Percentiles rank a stretch among this genome's conserved stretches.
Evolutionary conservation across 805 yeast genomes (phyloP).

Genomic region (Naumovozyma dairenensis): DNA sequence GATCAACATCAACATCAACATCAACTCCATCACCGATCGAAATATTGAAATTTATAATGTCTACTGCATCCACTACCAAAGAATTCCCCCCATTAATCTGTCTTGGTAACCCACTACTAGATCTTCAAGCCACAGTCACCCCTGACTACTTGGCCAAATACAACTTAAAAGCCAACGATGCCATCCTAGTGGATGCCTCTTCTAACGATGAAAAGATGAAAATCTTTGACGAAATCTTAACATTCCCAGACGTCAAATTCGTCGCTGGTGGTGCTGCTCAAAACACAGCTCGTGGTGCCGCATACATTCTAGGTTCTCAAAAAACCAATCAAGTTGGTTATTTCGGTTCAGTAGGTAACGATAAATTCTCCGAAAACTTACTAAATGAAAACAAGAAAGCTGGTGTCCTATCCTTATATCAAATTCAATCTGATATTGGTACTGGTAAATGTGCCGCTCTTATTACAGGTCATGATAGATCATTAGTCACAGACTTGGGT

Average conservation of each 20-base stretch:
- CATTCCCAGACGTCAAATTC: conserved; percentile 47
- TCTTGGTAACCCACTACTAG: conserved; percentile 88
- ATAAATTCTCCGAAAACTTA: conserved; percentile 73
- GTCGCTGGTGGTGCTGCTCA: conserved; percentile 99
- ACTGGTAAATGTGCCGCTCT: conserved; percentile 99
- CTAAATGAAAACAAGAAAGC: conserved; percentile 75
- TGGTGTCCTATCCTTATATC: conserved; percentile 81
- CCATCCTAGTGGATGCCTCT: conserved; percentile 51
- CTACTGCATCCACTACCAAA: conserved; percentile 2
- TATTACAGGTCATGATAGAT: conserved; percentile 79
- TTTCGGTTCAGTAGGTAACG: conserved; percentile 95
- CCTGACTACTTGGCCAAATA: conserved; percentile 67
- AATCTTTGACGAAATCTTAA: conserved; percentile 70
- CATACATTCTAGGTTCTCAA: conserved; percentile 73
- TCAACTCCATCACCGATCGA: too few species aligned
- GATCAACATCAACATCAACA: too few species aligned
- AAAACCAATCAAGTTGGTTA: conserved; percentile 80
- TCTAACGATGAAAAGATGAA: conserved; percentile 77
- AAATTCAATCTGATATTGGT: conserved; percentile 62
- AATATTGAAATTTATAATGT: conserved; percentile 1
- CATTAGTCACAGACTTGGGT: conserved; percentile 89
- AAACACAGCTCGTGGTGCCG: conserved; percentile 98
- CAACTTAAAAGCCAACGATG: conserved; percentile 81
- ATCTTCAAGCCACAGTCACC: conserved; percentile 69
- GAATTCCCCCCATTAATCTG: conserved; percentile 54